These are phyloP conservation scores for Phaeotremella skinneri DNA, from an alignment of 768 basidiomycete species.

Conservation along the genomic window DNA sequence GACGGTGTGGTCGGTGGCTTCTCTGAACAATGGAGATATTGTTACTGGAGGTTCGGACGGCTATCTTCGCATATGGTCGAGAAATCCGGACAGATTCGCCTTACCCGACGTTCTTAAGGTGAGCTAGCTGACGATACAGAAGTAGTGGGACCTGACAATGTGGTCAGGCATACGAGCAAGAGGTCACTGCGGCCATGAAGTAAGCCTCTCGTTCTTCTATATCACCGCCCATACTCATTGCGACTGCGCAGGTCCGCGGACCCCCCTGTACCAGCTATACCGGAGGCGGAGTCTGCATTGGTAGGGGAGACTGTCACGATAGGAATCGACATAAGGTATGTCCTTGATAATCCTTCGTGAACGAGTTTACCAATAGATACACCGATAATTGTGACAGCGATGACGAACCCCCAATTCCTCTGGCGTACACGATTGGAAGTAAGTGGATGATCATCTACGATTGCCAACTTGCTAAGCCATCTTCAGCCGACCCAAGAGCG, in stretches of 20 bases:
- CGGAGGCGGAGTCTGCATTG: neutral
- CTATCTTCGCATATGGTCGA: conserved; percentile 38
- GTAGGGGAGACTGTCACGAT: conserved; percentile 24
- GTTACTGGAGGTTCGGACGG: conserved; percentile 47
- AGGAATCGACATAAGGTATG: conserved; percentile 42
- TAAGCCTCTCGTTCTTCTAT: neutral
- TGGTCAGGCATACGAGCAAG: conserved; percentile 22
- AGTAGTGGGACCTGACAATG: neutral
- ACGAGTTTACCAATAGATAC: too few relatives aligned
- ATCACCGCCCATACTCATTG: neutral
- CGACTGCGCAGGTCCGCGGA: neutral
- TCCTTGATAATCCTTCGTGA: neutral
- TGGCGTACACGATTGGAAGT: conserved; percentile 28
- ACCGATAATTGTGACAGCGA: conserved; percentile 29
- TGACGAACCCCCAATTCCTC: conserved; percentile 34
- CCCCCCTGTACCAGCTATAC: neutral
- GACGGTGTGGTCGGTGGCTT: conserved; percentile 47
- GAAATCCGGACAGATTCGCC: conserved; percentile 19
- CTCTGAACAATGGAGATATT: conserved; percentile 45
- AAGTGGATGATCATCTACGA: neutral
- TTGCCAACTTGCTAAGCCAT: conserved; percentile 1
- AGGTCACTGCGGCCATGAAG: conserved; percentile 19
- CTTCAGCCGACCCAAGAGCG: conserved; percentile 27
- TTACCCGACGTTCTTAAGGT: conserved; percentile 19
- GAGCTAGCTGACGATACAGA: neutral